phyloP scores from a whole-genome alignment of 441 rosid species.

The Gossypium laxum region DNA sequence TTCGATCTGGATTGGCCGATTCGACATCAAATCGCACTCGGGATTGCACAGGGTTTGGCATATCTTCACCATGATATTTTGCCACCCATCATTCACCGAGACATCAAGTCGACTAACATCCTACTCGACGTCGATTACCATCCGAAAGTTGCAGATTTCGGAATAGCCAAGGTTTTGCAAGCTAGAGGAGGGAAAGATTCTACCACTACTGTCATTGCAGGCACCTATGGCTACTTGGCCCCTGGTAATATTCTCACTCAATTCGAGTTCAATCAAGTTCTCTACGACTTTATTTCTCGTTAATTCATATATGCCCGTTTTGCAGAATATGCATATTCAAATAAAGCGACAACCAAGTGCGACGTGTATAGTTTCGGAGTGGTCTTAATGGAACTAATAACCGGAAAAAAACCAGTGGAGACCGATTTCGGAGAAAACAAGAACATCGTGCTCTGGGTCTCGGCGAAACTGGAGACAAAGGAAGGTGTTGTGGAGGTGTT shows the following conservation, averaged over 20 bases:
- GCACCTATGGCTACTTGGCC: slow-evolving; percentile 88
- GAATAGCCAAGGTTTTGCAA: slow-evolving; percentile 84
- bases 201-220: slow-evolving; percentile 79
- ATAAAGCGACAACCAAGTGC: slow-evolving; percentile 78
- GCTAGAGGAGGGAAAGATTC: slow-evolving; percentile 83
- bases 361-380: slow-evolving; percentile 94
- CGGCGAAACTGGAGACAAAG: slow-evolving; percentile 56
- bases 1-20: slow-evolving; percentile 60
- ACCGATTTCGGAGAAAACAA: slow-evolving; percentile 70
- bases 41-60: slow-evolving; percentile 82
- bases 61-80: slow-evolving; percentile 83
- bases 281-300: neutral
- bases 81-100: slow-evolving; percentile 74
- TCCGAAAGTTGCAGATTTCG: slow-evolving; percentile 88
- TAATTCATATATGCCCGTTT: neutral
- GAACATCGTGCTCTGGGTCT: slow-evolving; percentile 69
- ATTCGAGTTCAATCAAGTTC: neutral
- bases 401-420: slow-evolving; percentile 77
- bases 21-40: slow-evolving; percentile 80
- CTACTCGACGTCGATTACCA: slow-evolving; percentile 57
- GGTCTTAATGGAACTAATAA: slow-evolving; percentile 74
- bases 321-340: slow-evolving; percentile 80
- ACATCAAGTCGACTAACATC: slow-evolving; percentile 81
- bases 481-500: slow-evolving; percentile 64
- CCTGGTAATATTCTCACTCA: slow-evolving; percentile 46